Conservation (phyloP, 2,329 filamentous ascomycete genomes). For the Cyphellophora attinorum region DNA sequence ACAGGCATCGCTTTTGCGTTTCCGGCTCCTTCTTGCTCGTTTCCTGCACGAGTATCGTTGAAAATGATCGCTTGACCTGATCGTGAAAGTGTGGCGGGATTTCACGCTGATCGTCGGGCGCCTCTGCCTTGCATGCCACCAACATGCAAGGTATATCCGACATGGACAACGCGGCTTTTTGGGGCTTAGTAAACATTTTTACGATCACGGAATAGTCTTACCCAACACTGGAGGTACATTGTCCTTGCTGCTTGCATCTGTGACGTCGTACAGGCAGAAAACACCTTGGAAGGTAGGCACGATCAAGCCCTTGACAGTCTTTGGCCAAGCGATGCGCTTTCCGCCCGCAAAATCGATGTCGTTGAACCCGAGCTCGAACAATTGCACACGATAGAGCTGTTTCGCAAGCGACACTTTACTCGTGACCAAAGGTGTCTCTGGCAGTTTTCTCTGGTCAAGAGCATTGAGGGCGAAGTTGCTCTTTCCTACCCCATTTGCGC, state of each 20-base stretch:
- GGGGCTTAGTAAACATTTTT: too few species aligned
- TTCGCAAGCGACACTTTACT: conserved; percentile 49
- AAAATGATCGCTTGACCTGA: conserved; percentile 49
- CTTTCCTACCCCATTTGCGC: conserved; percentile 46
- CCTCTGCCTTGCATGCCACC: conserved; percentile 85
- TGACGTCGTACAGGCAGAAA: conserved; percentile 79
- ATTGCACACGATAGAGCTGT: conserved; percentile 44
- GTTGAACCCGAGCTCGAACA: conserved; percentile 46
- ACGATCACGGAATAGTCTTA: too few species aligned
- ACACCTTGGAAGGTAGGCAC: conserved; percentile 73
- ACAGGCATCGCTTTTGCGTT: conserved; percentile 65
- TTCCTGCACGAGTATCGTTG: conserved; percentile 63
- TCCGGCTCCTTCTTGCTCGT: conserved; percentile 62
- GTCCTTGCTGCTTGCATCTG: conserved; percentile 63
- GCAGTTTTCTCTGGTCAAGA: conserved; percentile 41
- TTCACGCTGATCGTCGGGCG: conserved; percentile 58
- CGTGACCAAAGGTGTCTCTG: conserved; percentile 24
- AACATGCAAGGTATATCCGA: conserved; percentile 56
- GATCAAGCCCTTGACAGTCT: conserved; percentile 51
- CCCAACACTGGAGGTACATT: conserved; percentile 68
- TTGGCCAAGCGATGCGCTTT: conserved; percentile 41
- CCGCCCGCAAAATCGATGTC: conserved; percentile 42
- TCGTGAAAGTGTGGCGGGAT: conserved; percentile 62
- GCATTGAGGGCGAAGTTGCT: conserved; percentile 50
- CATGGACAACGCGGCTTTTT: conserved; percentile 15